These are phyloP conservation scores for Hylodesmum podocarpum DNA, from an alignment of 306 rosid species.

Conservation along the genomic window DNA sequence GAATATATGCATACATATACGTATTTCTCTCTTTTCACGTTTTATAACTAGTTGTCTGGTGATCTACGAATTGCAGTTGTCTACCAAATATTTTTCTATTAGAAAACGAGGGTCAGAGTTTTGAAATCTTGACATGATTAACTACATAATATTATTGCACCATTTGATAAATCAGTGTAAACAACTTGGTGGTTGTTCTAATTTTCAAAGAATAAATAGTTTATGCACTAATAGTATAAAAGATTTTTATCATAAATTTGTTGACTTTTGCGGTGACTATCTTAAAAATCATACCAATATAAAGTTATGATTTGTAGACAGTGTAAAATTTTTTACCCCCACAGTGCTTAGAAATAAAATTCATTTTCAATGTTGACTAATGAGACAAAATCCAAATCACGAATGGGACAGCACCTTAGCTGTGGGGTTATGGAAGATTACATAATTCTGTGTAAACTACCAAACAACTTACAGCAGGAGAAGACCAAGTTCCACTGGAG, in stretches of 20 bases:
- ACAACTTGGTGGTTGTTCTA: neutral
- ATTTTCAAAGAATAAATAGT: neutral
- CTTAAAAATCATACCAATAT: too few species aligned
- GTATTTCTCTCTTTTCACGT: too few species aligned
- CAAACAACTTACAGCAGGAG: slow-evolving; percentile 85
- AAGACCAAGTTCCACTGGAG: slow-evolving; percentile 97
- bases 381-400: neutral
- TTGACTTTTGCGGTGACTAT: too few species aligned
- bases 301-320: too few species aligned
- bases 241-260: too few species aligned
- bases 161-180: neutral
- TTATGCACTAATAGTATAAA: too few species aligned
- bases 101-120: neutral
- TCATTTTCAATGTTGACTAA: neutral
- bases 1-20: too few species aligned
- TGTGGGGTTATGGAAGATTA: neutral
- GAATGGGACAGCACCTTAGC: neutral
- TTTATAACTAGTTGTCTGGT: too few species aligned
- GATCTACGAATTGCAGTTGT: too few species aligned
- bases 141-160: neutral
- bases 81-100: too few species aligned
- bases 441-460: neutral
- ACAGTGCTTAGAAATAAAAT: too few species aligned
- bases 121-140: neutral
- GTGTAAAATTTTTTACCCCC: too few species aligned